Percentiles rank a stretch among this genome's conserved stretches.
Conservation (phyloP, 2,329 filamentous ascomycete genomes). For the Pseudocercospora ulei region DNA sequence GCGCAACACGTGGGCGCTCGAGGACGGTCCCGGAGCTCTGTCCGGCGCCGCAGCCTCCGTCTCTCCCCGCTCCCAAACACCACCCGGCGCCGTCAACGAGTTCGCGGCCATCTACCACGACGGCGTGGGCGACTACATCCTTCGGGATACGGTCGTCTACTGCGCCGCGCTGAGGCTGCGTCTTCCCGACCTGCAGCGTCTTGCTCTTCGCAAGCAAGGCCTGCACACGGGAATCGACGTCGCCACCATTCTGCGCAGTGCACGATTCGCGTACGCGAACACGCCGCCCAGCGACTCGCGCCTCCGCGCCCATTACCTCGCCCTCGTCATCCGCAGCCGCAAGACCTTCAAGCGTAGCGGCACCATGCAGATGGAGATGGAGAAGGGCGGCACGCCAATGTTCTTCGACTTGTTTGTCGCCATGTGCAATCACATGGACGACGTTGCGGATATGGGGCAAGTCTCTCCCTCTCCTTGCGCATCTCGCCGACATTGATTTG, state of each 20-base stretch:
- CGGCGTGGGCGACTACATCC: slow-evolving; percentile 63
- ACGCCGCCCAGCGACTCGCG: slow-evolving; percentile 86
- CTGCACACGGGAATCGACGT: slow-evolving; percentile 87
- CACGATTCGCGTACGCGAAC: slow-evolving; percentile 90
- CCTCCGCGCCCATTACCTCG: slow-evolving; percentile 92
- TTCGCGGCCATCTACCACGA: slow-evolving; percentile 64
- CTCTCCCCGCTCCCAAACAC: slow-evolving; percentile 43
- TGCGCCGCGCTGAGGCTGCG: slow-evolving; percentile 84
- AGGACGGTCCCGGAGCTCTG: slow-evolving; percentile 47
- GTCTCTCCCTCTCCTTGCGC: slow-evolving; percentile 35
- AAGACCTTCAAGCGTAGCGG: slow-evolving; percentile 97
- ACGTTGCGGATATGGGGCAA: slow-evolving; percentile 78
- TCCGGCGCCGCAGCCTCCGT: slow-evolving; percentile 37
- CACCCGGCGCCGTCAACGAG: slow-evolving; percentile 51
- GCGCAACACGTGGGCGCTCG: slow-evolving; percentile 79
- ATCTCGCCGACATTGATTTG: slow-evolving; percentile 9
- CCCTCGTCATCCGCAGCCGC: slow-evolving; percentile 92
- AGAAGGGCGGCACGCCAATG: slow-evolving; percentile 72
- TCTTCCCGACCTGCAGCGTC: slow-evolving; percentile 81
- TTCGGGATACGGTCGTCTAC: slow-evolving; percentile 90
- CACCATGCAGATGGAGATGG: slow-evolving; percentile 98
- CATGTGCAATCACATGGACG: slow-evolving; percentile 96
- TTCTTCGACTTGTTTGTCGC: slow-evolving; percentile 98
- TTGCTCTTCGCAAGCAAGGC: slow-evolving; percentile 88
- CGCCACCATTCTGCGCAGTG: slow-evolving; percentile 79